Evolutionary conservation across 164 flowering plant genomes (phyloP), one percentile per base, ranked within the genome.

Genomic region (Euptelea pleiosperma): DNA sequence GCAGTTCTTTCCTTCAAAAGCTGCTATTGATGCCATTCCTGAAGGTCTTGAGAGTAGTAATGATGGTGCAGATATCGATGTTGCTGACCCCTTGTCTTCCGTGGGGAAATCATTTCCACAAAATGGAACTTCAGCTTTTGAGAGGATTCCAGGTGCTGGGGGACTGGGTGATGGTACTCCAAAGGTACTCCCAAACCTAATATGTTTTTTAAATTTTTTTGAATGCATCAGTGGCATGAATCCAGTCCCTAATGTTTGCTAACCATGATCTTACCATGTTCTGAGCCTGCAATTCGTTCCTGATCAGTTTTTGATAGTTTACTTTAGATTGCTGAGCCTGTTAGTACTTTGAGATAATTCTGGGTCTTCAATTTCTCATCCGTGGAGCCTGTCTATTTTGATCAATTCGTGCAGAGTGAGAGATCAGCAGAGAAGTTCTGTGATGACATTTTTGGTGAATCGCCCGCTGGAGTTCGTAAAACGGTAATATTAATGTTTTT

Each of bases 391-490:
- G 9, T 3, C 18, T 52, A 25, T 55, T n/a, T 55, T 56, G 11
- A 10, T 60, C 1, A 12, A 59, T 61, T 62, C 63, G 7, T 78
- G 80, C 82, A 90, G 97, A 82, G 87, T 69, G 95, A 90, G 74
- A 75, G 82, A 58, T 58, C 75, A 56, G 70, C 81, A 12, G 80
- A 75, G 67, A 84, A 81, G 78, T 91, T 83, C 57, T 79, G 87
- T 75, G 99, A 94, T 80, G 99, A 94, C 73, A 94, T 94, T 39
- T 94, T 94, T 82, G 97, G 97, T 41, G 97, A 91, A 59, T 83
- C 99, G 34, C 99, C 99, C 46, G 80, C 93, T 58, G 89, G 87
- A 52, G 78, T 80, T 61, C 87, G 84, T 41, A 91, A 81, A 75
- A 7, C 61, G 71, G 99, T 94, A 74, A 60, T 58, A 22, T 28